Conservation (phyloP, 768 basidiomycete species). For the Tremella mesenterica region DNA sequence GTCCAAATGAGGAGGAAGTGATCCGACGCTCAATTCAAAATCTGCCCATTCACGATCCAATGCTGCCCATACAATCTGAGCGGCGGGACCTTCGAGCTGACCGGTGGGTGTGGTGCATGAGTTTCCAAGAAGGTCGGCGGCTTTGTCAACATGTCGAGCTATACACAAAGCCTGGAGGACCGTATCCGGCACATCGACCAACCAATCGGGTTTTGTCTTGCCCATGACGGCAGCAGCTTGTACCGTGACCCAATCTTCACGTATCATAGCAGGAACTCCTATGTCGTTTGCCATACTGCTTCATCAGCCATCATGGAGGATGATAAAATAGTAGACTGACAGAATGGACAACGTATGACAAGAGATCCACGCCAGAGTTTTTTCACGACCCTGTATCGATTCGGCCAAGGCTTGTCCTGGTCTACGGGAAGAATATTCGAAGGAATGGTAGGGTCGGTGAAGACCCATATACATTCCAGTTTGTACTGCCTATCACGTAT, state of each 20-base stretch:
- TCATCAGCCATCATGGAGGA: not conserved
- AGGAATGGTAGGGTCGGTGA: not conserved
- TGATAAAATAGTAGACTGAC: not conserved
- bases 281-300: not conserved
- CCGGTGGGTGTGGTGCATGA: not conserved
- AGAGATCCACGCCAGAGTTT: not conserved
- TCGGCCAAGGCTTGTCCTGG: not conserved
- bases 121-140: not conserved
- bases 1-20: not conserved
- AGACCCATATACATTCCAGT: not conserved
- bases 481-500: not conserved
- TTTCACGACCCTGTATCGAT: not conserved
- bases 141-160: not conserved
- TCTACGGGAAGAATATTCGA: not conserved
- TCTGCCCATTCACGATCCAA: not conserved
- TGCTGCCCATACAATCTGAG: not conserved
- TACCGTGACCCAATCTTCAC: not conserved
- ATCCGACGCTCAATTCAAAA: not conserved
- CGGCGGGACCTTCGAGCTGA: not conserved
- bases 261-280: not conserved
- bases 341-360: not conserved
- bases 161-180: not conserved
- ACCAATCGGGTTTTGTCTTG: not conserved
- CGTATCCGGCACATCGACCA: not conserved
- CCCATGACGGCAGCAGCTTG: not conserved